These are phyloP conservation scores for Nissolia schottii DNA, from an alignment of 306 rosid species.

Conservation along the genomic window DNA sequence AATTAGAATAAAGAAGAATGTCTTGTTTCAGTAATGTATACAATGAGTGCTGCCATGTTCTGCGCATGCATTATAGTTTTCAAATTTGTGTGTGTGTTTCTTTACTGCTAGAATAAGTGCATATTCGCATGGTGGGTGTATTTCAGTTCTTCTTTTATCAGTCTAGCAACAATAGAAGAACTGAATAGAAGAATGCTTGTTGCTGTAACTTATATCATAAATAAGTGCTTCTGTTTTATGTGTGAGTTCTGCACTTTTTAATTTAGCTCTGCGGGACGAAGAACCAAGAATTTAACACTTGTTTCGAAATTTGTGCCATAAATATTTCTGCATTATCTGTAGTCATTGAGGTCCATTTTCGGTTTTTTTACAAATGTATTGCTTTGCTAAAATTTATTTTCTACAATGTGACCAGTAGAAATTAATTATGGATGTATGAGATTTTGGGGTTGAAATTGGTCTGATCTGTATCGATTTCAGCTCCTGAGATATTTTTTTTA, in stretches of 20 bases:
- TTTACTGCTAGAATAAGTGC: conserved; percentile 13
- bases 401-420: too few species aligned
- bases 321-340: background rate
- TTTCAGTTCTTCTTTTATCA: background rate
- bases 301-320: background rate
- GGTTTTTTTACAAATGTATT: too few species aligned
- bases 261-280: background rate
- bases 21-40: background rate
- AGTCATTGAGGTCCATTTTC: background rate
- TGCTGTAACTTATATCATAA: background rate
- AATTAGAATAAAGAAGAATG: background rate
- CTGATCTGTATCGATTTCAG: too few species aligned
- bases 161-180: conserved; percentile 12
- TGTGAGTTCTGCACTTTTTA: background rate
- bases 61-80: background rate
- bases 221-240: background rate
- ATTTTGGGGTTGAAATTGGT: too few species aligned
- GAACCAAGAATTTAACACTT: background rate
- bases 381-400: too few species aligned
- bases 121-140: background rate
- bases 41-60: background rate
- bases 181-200: conserved; percentile 4
- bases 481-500: too few species aligned
- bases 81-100: background rate
- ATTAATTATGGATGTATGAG: too few species aligned